These are phyloP conservation scores for Penicillium crustosum DNA, from an alignment of 2,329 filamentous ascomycete genomes.

Conservation along the genomic window DNA sequence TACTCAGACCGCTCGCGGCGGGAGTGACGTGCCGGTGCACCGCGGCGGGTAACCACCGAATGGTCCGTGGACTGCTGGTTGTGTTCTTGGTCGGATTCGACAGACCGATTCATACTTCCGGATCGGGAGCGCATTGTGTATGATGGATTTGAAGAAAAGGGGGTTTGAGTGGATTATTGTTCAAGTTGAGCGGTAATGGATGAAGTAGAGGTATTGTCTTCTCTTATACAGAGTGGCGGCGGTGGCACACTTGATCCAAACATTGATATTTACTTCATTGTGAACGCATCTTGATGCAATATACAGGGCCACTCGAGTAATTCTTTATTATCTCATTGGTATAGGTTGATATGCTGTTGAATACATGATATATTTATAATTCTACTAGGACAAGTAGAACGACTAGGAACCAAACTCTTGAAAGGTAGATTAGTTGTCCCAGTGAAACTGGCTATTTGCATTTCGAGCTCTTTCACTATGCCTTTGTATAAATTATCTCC, in stretches of 20 bases:
- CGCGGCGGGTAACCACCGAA: conserved; percentile 4
- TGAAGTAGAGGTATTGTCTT: not conserved
- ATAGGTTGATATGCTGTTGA: too few species aligned
- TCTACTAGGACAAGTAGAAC: too few species aligned
- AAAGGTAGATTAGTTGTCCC: not conserved
- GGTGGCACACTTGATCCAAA: conserved; percentile 4
- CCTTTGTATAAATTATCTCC: not conserved
- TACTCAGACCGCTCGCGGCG: conserved; percentile 1
- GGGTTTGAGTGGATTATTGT: not conserved
- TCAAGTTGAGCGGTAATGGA: not conserved
- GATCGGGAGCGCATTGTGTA: not conserved
- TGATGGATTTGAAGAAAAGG: not conserved
- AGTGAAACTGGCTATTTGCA: not conserved
- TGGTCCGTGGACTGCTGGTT: not conserved
- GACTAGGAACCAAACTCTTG: not conserved
- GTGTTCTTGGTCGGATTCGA: not conserved
- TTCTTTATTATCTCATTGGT: not conserved
- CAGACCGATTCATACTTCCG: not conserved
- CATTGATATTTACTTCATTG: conserved; percentile 4
- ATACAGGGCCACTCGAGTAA: not conserved
- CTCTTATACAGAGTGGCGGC: conserved; percentile 10
- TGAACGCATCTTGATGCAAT: conserved; percentile 7
- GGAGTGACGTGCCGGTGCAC: conserved; percentile 5
- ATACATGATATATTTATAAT: not conserved
- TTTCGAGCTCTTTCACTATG: not conserved